Conservation (phyloP, 805 yeast species). For the Metschnikowia lachancei region DNA sequence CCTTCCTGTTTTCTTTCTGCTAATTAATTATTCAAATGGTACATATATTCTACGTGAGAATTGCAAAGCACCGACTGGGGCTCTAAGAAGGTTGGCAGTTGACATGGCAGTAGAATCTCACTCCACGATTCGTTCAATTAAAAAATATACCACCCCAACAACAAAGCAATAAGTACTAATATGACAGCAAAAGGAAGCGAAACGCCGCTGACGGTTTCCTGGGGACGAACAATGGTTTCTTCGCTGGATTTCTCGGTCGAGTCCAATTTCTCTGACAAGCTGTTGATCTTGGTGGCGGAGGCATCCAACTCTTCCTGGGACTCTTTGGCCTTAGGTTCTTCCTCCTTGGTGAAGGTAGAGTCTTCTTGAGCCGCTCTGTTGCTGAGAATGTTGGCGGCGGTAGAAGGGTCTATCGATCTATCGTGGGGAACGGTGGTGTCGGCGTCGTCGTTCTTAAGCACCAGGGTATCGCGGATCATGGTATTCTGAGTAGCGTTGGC, state of each 20-base stretch:
- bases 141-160: conserved; percentile 72
- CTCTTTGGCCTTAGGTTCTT: conserved; percentile 15
- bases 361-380: conserved; percentile 9
- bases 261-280: conserved; percentile 45
- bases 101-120: conserved; percentile 2
- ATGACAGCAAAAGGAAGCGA: conserved; percentile 52
- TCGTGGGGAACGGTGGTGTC: conserved; percentile 18
- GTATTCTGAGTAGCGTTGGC: conserved; percentile 23
- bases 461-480: conserved; percentile 16
- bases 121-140: conserved; percentile 24
- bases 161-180: conserved; percentile 50
- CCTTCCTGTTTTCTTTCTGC: background rate
- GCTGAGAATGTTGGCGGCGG: conserved; percentile 2
- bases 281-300: conserved; percentile 42
- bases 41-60: conserved; percentile 9
- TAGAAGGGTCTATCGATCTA: conserved; percentile 9
- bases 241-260: conserved; percentile 28
- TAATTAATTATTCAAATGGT: conserved; percentile 7
- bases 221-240: conserved; percentile 18
- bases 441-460: conserved; percentile 16
- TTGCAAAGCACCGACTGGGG: background rate
- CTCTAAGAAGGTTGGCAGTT: background rate
- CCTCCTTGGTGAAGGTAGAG: conserved; percentile 10
- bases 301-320: conserved; percentile 33
- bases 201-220: conserved; percentile 45